Evolutionary conservation across 192 early-diverging fungal genomes (phyloP), one percentile per base, ranked within the genome.

Genomic region (Coemansia sp.): DNA sequence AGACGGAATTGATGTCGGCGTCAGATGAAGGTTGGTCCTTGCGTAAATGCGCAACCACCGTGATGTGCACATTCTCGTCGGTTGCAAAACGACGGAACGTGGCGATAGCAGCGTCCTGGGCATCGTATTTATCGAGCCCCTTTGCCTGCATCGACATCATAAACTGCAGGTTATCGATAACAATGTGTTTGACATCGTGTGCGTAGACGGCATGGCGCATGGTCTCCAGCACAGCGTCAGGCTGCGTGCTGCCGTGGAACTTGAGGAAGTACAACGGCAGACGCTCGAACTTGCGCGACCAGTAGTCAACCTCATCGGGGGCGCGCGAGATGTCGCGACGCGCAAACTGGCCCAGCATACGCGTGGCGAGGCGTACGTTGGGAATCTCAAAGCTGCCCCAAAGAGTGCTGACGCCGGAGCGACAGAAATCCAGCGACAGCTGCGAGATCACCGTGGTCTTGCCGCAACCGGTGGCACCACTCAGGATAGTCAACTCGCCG

Each of bases 311-410:
- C 40, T 87, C 87, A 40, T 80, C 62, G 11, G 84, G 82, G 12
- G 56, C 22, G 26, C 65, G 41, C 5, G 86, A 63, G 41, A 91
- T 73, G 61, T 88, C 87, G 61, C 84, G 77, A 13, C 70, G 83
- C 19, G 87, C 87, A 60, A 85, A 84, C 72, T 91, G 90, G 67
- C 78, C 81, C 64, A 91, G 63, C 89, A 91, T 91, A 22, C 86
- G 85, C 48, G 87, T 87, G 0, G 86, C 87, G 21, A 91, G 74
- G 10, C 89, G 77, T 56, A 86, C 78, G 47, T 90, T 90, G n/a
- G 84, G 83, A 61, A 91, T 89, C 76, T 91, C 90, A 82, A 91
- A 91, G 51, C 87, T 88, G 41, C 90, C 90, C 90, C 90, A 91
- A 41, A 91, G 74, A 5, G 89, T 91, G 62, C 85, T 86, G 21